Evolutionary conservation across 1,284 basidiomycete genomes (phyloP).

Genomic region (Ceratobasidium sp.): DNA sequence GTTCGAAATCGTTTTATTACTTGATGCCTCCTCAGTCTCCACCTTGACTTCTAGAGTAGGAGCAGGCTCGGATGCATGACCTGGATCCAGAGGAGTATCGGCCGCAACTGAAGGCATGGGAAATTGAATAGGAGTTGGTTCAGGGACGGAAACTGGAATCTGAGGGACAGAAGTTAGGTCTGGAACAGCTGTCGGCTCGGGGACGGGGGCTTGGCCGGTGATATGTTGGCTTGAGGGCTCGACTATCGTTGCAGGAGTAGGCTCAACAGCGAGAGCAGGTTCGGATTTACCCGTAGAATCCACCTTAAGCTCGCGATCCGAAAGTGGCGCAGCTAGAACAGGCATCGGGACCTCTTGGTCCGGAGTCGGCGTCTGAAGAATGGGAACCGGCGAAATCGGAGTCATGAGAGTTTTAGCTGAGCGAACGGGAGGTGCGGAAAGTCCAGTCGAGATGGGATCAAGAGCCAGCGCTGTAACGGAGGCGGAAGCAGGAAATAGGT

Average conservation of each 20-base stretch:
- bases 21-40: background rate
- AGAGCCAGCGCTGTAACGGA: background rate
- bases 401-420: background rate
- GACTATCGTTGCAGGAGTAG: background rate
- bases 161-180: background rate
- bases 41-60: background rate
- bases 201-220: background rate
- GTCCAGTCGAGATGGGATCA: background rate
- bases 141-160: background rate
- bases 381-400: background rate
- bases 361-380: background rate
- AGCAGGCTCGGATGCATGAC: background rate
- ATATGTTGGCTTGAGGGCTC: background rate
- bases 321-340: background rate
- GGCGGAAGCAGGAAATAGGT: background rate
- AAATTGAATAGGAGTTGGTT: background rate
- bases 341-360: background rate
- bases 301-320: background rate
- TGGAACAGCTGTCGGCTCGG: background rate
- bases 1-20: background rate
- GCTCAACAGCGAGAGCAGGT: background rate
- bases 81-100: background rate
- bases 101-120: background rate
- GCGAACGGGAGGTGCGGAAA: background rate
- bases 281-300: background rate